Evolutionary conservation across 139 green algal genomes (phyloP).

Genomic region (Chloropicon primus): DNA sequence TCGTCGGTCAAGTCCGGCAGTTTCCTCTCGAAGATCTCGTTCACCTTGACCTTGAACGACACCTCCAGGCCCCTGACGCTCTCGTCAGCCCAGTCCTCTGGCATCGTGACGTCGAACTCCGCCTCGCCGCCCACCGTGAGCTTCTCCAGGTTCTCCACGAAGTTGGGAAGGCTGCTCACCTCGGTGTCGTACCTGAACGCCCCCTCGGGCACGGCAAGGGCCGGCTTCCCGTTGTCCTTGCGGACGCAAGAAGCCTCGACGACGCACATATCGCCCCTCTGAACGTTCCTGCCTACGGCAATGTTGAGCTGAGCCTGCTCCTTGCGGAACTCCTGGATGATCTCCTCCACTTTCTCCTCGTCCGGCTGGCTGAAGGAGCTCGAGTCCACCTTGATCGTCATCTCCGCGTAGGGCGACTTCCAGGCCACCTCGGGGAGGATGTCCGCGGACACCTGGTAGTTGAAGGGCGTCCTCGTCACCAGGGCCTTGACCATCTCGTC

Average conservation of each 20-base stretch:
- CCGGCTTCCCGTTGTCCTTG: constrained; percentile 3
- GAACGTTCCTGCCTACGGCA: constrained; percentile 27
- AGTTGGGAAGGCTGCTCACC: not conserved
- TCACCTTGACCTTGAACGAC: constrained; percentile 20
- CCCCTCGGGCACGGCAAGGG: not conserved
- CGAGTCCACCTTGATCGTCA: constrained; percentile 23
- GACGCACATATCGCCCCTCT: constrained; percentile 6
- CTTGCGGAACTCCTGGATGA: constrained; percentile 43
- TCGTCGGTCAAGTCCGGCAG: constrained; percentile 24
- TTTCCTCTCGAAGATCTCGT: constrained; percentile 34
- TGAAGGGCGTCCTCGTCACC: not conserved
- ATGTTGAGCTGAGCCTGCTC: constrained; percentile 35
- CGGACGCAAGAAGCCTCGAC: constrained; percentile 22
- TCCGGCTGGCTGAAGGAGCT: constrained; percentile 24
- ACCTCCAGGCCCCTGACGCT: constrained; percentile 17
- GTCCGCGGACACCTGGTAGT: not conserved
- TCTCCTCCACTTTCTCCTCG: constrained; percentile 28
- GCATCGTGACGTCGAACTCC: constrained; percentile 15
- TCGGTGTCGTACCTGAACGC: not conserved
- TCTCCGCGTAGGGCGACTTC: constrained; percentile 39
- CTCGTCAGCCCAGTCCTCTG: constrained; percentile 13
- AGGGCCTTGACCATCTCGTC: not conserved
- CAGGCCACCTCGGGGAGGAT: constrained; percentile 32
- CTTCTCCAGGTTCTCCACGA: not conserved
- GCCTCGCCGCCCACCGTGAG: constrained; percentile 14